Evolutionary conservation across 148 eudicot species (phyloP), one percentile per base, ranked within the genome.

Genomic region (Dianthus caryophyllus): DNA sequence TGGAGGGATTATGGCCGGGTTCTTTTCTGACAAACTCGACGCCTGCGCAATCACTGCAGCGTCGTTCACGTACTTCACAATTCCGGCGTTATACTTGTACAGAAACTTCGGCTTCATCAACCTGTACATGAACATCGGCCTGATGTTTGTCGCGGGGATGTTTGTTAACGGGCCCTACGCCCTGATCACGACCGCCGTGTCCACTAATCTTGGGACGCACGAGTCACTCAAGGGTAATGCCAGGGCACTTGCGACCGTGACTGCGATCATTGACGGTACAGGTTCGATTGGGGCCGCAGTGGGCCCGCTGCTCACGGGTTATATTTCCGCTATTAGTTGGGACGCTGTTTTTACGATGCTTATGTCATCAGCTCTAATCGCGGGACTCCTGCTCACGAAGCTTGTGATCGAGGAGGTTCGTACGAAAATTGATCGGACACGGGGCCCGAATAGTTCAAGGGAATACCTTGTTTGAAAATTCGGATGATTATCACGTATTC

Each of bases 31-130:
- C 18, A 76, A 64, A 30, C 83, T 89, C 20, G 77, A 84, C 50
- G 96, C 96, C 21, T 71, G 98, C 61, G 98, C 98, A 48, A 89
- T 93, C n/a, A 93, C 98, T 24, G 94, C 98, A 0, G 98, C 98
- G 50, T 84, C 83, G 31, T 93, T 89, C 71, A 85, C 88, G 80
- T 93, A 89, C 68, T 84, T 82, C 17, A 78, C 91, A 33, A 89
- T 93, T 44, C 98, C 98, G 0, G 95, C 87, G 20, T 81, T 93
- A 18, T 93, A 63, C 77, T 53, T 84, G 13, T 93, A 89, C 88
- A 75, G 90, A 83, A 83, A 41, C 70, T 93, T 84, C 38, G 98
- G 98, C 5, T 78, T 80, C 72, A 16, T 70, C 7, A 89, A 89
- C 46, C 54, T 89, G 43, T 69, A 85, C 20, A 41, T 79, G 25